A percentile compares a stretch with the other conserved stretches of the same genome.
These are phyloP conservation scores for Isatis tinctoria DNA, from an alignment of 345 rosid species.

Conservation along the genomic window DNA sequence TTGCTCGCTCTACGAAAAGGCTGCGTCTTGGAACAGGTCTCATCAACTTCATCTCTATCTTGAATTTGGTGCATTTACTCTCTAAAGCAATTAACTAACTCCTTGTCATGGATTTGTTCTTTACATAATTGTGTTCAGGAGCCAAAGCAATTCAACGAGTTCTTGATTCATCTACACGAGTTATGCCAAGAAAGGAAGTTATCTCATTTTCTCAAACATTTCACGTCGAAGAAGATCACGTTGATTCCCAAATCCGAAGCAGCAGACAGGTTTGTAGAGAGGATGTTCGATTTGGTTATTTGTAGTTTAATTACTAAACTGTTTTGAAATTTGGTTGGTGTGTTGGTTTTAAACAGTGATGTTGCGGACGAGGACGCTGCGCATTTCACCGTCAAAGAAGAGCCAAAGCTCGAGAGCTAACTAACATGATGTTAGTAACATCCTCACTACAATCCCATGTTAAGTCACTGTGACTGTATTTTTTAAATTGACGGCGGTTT, in stretches of 20 bases:
- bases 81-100: not conserved
- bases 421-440: too few species aligned
- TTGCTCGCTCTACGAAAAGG: conserved; percentile 71
- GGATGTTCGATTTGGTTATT: not conserved
- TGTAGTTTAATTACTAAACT: not conserved
- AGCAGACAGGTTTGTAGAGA: conserved; percentile 55
- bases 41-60: conserved; percentile 15
- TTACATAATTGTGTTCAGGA: conserved; percentile 45
- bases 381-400: conserved; percentile 37
- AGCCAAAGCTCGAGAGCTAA: conserved; percentile 28
- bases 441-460: not conserved
- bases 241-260: conserved; percentile 80
- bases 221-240: conserved; percentile 44
- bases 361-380: conserved; percentile 57
- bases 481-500: not conserved
- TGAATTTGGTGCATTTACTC: not conserved
- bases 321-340: not conserved
- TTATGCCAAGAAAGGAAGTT: conserved; percentile 40
- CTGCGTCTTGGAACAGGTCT: conserved; percentile 84
- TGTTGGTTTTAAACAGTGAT: conserved; percentile 42
- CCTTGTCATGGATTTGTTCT: not conserved
- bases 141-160: conserved; percentile 70
- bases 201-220: conserved; percentile 39
- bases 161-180: conserved; percentile 36
- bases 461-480: not conserved